These are phyloP conservation scores for Pleurotus eryngii DNA, from an alignment of 768 basidiomycete genomes.

Conservation along the genomic window DNA sequence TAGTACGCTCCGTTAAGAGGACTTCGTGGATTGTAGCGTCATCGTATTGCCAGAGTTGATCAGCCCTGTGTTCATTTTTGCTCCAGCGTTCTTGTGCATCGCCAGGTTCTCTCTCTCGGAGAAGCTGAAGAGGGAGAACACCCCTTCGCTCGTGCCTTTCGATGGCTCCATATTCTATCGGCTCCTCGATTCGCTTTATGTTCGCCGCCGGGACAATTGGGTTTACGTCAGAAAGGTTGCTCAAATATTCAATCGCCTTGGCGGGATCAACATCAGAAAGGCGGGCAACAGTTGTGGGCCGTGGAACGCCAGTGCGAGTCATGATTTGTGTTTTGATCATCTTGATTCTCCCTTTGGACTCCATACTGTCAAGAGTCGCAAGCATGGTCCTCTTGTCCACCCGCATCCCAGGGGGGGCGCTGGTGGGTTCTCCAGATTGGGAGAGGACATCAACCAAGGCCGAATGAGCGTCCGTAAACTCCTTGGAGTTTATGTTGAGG, in stretches of 20 bases:
- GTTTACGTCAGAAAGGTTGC: conserved; percentile 39
- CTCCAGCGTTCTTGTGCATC: conserved; percentile 42
- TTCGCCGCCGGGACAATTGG: conserved; percentile 29
- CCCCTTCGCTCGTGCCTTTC: conserved; percentile 24
- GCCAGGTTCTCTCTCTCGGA: conserved; percentile 43
- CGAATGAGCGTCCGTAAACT: conserved; percentile 66
- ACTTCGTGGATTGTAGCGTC: conserved; percentile 55
- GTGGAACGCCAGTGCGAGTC: conserved; percentile 54
- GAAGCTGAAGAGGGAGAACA: conserved; percentile 39
- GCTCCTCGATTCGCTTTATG: conserved; percentile 51
- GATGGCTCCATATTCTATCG: conserved; percentile 52
- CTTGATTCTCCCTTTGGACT: conserved; percentile 65
- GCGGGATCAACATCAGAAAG: conserved; percentile 55
- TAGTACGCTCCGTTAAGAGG: conserved; percentile 66
- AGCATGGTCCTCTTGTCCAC: conserved; percentile 73
- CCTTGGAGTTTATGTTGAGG: conserved; percentile 59
- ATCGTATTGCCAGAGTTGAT: conserved; percentile 52
- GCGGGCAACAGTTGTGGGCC: conserved; percentile 62
- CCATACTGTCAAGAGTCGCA: conserved; percentile 56
- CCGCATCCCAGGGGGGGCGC: conserved; percentile 63
- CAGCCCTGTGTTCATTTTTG: conserved; percentile 39
- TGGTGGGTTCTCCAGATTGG: conserved; percentile 63
- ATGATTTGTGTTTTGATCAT: conserved; percentile 63
- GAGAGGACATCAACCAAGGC: conserved; percentile 56
- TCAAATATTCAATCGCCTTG: conserved; percentile 56